Percentiles rank a stretch among this genome's conserved stretches.
Conservation (phyloP, 805 yeast species). For the Hanseniaspora lindneri region DNA sequence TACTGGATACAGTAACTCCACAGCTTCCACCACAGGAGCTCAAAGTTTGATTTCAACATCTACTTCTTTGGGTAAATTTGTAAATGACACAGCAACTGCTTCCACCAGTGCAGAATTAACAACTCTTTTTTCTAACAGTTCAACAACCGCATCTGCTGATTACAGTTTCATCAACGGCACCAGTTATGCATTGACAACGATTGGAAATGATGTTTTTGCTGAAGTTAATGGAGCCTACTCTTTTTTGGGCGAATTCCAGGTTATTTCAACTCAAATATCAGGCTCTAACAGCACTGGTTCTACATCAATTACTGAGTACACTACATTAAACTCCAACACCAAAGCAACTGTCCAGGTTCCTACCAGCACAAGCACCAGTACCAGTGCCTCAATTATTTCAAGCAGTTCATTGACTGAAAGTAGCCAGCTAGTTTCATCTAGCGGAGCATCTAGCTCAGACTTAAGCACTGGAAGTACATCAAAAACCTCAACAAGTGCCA, state of each 20-base stretch:
- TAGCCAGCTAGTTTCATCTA: not conserved
- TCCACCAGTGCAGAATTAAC: not conserved
- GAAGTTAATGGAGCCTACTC: not conserved
- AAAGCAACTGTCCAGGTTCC: not conserved
- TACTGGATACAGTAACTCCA: not conserved
- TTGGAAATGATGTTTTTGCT: slow-evolving; percentile 5
- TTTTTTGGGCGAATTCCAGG: not conserved
- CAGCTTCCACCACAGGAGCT: not conserved
- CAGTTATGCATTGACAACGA: not conserved
- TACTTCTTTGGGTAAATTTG: not conserved
- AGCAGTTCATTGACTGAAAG: not conserved
- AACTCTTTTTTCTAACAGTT: too few species aligned
- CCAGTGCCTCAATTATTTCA: not conserved
- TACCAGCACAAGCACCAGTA: not conserved
- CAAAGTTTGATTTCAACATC: not conserved
- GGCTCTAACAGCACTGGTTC: not conserved
- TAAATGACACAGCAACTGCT: not conserved
- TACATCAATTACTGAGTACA: not conserved
- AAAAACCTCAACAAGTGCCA: not conserved
- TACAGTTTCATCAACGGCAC: not conserved
- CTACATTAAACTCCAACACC: not conserved
- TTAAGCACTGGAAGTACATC: too few species aligned
- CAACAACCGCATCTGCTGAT: not conserved
- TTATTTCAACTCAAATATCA: not conserved
- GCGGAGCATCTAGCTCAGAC: slow-evolving; percentile 1